A percentile compares a stretch with the other conserved stretches of the same genome.
These are phyloP conservation scores for Phytophthora cactorum DNA, from an alignment of 352 stramenopile genomes.

Conservation along the genomic window DNA sequence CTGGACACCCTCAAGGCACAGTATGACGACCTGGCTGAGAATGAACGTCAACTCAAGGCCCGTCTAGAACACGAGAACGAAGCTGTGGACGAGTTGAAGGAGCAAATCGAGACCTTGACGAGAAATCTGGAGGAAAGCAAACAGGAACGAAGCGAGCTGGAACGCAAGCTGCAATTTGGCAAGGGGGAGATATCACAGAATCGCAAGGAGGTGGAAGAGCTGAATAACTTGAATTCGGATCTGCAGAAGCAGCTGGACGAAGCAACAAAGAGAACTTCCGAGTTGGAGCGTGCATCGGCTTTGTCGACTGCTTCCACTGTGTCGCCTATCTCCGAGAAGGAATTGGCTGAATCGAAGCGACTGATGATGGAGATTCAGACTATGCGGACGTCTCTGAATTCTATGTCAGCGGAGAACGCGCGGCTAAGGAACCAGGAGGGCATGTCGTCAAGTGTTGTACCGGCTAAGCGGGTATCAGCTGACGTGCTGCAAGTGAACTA, in stretches of 20 bases:
- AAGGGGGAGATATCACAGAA: constrained; percentile 60
- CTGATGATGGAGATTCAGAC: constrained; percentile 63
- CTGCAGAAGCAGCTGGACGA: constrained; percentile 62
- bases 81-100: constrained; percentile 47
- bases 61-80: constrained; percentile 54
- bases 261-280: constrained; percentile 47
- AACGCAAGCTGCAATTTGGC: constrained; percentile 53
- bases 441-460: constrained; percentile 34
- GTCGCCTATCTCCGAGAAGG: constrained; percentile 35
- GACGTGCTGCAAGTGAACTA: constrained; percentile 75
- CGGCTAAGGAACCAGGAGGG: constrained; percentile 60
- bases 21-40: constrained; percentile 63
- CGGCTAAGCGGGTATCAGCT: constrained; percentile 67
- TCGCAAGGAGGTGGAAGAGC: constrained; percentile 58
- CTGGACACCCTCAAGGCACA: constrained; percentile 49
- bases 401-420: constrained; percentile 64
- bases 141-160: constrained; percentile 41
- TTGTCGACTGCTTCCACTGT: constrained; percentile 44
- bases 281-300: constrained; percentile 50
- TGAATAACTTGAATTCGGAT: constrained; percentile 54
- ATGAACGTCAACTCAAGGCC: constrained; percentile 45
- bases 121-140: constrained; percentile 50
- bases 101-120: constrained; percentile 49
- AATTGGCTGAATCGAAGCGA: constrained; percentile 38
- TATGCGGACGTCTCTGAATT: constrained; percentile 54